Base-by-base conservation (phyloP, 768 basidiomycete genomes). In the Paxillus rubicundulus region DNA sequence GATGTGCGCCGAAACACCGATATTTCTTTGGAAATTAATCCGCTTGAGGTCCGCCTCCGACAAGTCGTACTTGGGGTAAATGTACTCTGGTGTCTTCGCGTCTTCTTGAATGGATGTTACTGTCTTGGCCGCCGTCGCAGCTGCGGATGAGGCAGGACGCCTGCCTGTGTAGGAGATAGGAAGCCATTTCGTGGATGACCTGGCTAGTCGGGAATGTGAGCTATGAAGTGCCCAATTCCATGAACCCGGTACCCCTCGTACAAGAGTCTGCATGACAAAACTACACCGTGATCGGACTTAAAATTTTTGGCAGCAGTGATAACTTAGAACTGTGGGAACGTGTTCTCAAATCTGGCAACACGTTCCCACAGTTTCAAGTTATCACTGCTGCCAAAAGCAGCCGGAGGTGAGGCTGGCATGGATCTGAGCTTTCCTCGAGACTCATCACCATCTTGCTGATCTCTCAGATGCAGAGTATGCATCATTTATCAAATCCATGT, bases 1-100 rank as follows among this genome's bases (percentile, higher is more conserved):
- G 58, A 95, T 95, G 65, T 95, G 92, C 1, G 93, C 93, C 4
- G 89, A 92, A 54, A 99, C 89, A 59, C 97, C 97, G 55, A 99
- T 96, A 69, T 99, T 99, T 58, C 97, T 77, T 69, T 98, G 92
- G 52, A 82, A 82, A 18, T 69, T 72, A 38, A 98, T 78, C 10
- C 89, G 77, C 53, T 72, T 63, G 48, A 74, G 56, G 72, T 99
- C 97, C 45, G 75, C 72, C 6, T 85, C 82, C 1, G 86, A 77
- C 57, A 91, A 74, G 3, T 72, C 58, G 58, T 79, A 75, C 50
- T 64, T 70, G 30, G 73, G 69, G n/a, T 67, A 63, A 32, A 61
- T 60, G 44, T 55, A 51, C 1, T 72, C 62, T 17, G 66, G 50
- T 32, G 30, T 1, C 36, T 59, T 54, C 14, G 53, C 16, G 39